Evolutionary conservation across 371 early-diverging fungal genomes (phyloP), one percentile per base, ranked within the genome.

Genomic region (Apophysomyces ossiformis): DNA sequence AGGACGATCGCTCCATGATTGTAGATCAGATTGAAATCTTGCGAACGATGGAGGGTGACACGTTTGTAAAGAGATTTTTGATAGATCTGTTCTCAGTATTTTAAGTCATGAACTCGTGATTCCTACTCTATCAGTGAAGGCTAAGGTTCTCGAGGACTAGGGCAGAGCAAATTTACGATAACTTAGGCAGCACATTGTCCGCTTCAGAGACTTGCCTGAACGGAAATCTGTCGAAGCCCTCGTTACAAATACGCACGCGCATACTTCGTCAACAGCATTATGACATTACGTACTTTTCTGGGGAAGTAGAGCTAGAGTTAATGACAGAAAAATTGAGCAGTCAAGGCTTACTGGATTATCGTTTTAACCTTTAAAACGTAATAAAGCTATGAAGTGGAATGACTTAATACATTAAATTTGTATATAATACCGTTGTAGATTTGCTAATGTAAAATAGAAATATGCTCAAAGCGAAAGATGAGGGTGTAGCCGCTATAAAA

Each of bases 231-330:
- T 46, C 45, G 44, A 61, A 21, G 47, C 61, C 59, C 21, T 59
- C n/a, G 16, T 59, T 59, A 41, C 37, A 59, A 59, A 16, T 59
- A 59, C 57, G 57, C 43, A 26, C 57, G 54, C 39, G 66, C 16
- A 60, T 59, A 56, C 66, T 66, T 59, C 61, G 66, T 54, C 47
- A 43, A 38, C 47, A 60, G 15, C 37, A 50, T 16, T 60, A 60
- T 66, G 66, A 60, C 54, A 50, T 61, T 57, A 57, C 61, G 56
- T 66, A 57, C 61, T 15, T 67, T 0, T 63, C 68, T 12, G 47
- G 63, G 45, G 58, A 62, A 57, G 46, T 62, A 37, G 45, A 61
- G 45, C 44, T 62, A 18, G 41, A 39, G 21, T 46, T 35, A n/a
- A 62, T 62, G 50, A 62, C 50, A 8, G 39, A 57, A 21, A 58